Evolutionary conservation across 2,329 filamentous ascomycete genomes (phyloP), one percentile per base, ranked within the genome.

Genomic region (Boeremia lycopersici): DNA sequence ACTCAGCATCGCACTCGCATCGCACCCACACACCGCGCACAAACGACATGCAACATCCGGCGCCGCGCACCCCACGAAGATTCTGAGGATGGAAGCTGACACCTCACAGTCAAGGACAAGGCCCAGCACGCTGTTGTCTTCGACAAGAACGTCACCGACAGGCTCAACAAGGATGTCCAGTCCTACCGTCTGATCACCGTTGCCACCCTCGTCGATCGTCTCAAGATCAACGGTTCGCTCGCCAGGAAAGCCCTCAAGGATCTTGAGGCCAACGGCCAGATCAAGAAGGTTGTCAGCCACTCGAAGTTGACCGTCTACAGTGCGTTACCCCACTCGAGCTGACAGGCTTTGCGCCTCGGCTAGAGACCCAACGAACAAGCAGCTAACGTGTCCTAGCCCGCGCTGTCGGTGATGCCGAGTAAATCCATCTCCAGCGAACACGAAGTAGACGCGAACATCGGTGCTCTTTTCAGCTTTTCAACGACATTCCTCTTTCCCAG

Each of bases 111-210:
- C 86, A 99, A 99, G 95, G 95, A 99, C 88, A 99, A 99, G 93
- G 93, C 95, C 83, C 90, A 98, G 82, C 95, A 99, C 88, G 91
- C 90, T 81, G 95, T 99, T 82, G 86, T 98, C 78, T 91, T 99
- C 83, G 95, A 99, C 86, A 99, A 99, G 89, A 78, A 85, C 82
- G 96, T 89, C 78, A 90, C 89, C 71, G 95, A 99, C 84, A 96
- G 96, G 86, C 92, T 99, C 81, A 90, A 96, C 87, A 99, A 99
- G 87, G 95, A 99, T 87, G 96, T 99, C 75, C 95, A 98, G 83
- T 97, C 95, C 67, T 99, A 98, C 90, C 92, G 95, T 78, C 92
- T 99, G 81, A 92, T 99, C 84, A 98, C 95, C 78, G 90, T 98
- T 76, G 93, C 95, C 76, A 93, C 91, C 74, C 92, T 99, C 76